These are phyloP conservation scores for Diplotaxis tenuifolia DNA, from an alignment of 345 rosid genomes.

Conservation along the genomic window DNA sequence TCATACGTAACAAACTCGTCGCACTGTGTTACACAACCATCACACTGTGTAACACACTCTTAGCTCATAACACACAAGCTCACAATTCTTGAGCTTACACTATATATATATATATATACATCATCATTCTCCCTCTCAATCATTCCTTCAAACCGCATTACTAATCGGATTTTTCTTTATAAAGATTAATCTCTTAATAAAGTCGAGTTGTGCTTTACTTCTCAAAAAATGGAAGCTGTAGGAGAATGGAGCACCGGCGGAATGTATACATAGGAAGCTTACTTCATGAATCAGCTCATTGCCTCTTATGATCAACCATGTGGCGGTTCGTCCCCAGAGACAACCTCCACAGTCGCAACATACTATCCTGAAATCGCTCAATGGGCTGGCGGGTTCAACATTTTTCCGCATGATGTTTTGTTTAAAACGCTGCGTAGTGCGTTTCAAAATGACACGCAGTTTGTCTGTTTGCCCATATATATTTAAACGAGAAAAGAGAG, in stretches of 20 bases:
- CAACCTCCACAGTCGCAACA: conserved; percentile 17
- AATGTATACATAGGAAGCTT: conserved; percentile 60
- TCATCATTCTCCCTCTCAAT: conserved; percentile 22
- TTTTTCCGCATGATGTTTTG: too few relatives aligned
- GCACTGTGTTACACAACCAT: too few relatives aligned
- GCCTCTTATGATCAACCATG: conserved; percentile 34
- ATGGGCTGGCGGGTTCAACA: conserved; percentile 6
- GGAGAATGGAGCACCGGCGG: conserved; percentile 61
- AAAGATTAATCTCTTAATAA: neutral
- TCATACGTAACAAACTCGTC: too few relatives aligned
- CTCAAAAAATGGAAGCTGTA: conserved; percentile 47
- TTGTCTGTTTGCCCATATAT: too few relatives aligned
- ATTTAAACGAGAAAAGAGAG: too few relatives aligned
- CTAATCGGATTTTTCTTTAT: neutral
- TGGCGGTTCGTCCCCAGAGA: conserved; percentile 24
- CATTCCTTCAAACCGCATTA: conserved; percentile 13
- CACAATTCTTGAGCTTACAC: too few relatives aligned
- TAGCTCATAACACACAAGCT: too few relatives aligned
- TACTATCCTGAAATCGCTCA: conserved; percentile 20
- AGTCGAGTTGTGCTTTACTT: neutral
- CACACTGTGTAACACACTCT: too few relatives aligned
- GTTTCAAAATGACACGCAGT: too few relatives aligned
- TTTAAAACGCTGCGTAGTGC: too few relatives aligned
- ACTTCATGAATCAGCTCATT: conserved; percentile 69
- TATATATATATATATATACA: conserved; percentile 23